Conservation (phyloP, 2,329 filamentous ascomycete species). For the Byssothecium circinans region DNA sequence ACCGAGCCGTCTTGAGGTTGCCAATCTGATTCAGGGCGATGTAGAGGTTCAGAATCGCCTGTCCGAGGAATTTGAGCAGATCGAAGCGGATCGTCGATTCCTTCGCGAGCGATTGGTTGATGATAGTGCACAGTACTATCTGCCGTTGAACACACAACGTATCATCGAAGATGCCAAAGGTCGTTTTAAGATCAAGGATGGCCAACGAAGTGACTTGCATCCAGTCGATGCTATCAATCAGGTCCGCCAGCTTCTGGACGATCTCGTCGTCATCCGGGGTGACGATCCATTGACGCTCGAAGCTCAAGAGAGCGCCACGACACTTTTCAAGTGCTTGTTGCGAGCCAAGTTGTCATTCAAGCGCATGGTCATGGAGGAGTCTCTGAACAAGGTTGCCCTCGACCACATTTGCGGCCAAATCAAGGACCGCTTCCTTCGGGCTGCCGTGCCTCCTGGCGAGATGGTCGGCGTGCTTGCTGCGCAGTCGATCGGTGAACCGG, state of each 20-base stretch:
- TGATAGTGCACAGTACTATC: constrained; percentile 81
- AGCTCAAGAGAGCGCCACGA: constrained; percentile 83
- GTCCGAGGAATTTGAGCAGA: constrained; percentile 82
- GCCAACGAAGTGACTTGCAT: constrained; percentile 84
- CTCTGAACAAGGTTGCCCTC: constrained; percentile 87
- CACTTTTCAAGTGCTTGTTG: constrained; percentile 89
- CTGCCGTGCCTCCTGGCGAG: constrained; percentile 88
- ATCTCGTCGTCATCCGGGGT: constrained; percentile 84
- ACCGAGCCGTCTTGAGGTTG: constrained; percentile 77
- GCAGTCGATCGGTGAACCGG: constrained; percentile 97
- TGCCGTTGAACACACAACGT: constrained; percentile 87
- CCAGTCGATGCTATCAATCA: constrained; percentile 84
- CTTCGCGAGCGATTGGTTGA: constrained; percentile 67
- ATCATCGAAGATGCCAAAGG: constrained; percentile 89
- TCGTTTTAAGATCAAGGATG: constrained; percentile 81
- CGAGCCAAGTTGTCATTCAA: constrained; percentile 92
- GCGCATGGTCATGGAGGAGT: constrained; percentile 81
- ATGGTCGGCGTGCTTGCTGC: constrained; percentile 98
- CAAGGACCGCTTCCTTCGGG: constrained; percentile 81
- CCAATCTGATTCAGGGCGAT: constrained; percentile 83
- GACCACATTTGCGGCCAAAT: constrained; percentile 90
- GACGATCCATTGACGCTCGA: constrained; percentile 79
- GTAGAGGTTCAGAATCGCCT: constrained; percentile 83
- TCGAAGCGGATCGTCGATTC: constrained; percentile 72
- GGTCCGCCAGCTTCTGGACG: constrained; percentile 72